Percentiles rank a stretch among this genome's conserved stretches.
Conservation (phyloP, 305 asterid species). For the Fraxinus xanthoxyloides region DNA sequence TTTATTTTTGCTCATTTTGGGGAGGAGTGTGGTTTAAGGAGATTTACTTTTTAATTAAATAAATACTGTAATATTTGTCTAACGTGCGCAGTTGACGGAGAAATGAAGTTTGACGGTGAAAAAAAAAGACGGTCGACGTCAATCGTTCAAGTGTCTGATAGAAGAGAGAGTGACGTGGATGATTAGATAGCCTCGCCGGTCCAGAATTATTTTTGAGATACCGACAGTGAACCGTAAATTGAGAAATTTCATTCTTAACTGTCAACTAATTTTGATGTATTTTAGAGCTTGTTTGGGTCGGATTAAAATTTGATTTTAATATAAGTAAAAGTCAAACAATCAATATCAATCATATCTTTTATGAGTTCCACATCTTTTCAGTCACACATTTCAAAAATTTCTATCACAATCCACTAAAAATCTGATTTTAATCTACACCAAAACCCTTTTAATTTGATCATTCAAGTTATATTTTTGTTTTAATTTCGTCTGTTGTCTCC, state of each 20-base stretch:
- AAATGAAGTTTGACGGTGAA: constrained; percentile 30
- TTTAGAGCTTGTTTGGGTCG: no score
- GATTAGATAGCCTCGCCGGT: constrained; percentile 6
- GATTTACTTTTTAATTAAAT: constrained; percentile 14
- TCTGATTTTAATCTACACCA: no score
- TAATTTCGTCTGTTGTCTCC: background rate
- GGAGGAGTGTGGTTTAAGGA: constrained; percentile 31
- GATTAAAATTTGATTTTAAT: no score
- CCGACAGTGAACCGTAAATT: background rate
- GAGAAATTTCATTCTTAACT: background rate
- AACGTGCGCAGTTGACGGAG: constrained; percentile 53
- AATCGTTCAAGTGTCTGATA: constrained; percentile 25
- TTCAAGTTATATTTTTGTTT: background rate
- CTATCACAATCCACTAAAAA: no score
- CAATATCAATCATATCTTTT: no score
- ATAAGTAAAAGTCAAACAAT: no score
- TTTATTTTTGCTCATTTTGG: background rate
- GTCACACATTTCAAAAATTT: no score
- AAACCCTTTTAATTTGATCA: no score
- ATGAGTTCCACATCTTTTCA: no score
- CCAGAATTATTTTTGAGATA: background rate
- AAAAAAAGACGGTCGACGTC: constrained; percentile 33
- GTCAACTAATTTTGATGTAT: background rate
- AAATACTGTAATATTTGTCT: constrained; percentile 14
- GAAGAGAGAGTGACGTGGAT: background rate